phyloP scores from a whole-genome alignment of 495 filamentous ascomycete genomes.

The Hyaloscypha variabilis region DNA sequence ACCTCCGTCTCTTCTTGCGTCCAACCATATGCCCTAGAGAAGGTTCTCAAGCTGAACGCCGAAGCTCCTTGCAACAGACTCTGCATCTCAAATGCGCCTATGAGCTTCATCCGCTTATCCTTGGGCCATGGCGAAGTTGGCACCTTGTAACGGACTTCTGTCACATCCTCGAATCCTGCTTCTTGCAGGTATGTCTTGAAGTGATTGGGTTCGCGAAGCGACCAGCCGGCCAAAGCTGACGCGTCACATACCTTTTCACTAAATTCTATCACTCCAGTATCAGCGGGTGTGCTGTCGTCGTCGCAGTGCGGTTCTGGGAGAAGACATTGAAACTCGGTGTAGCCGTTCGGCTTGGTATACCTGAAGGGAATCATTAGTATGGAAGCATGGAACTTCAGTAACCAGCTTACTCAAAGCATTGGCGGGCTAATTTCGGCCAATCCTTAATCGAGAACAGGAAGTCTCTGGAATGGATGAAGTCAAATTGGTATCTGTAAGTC shows the following conservation, averaged over 20 bases:
- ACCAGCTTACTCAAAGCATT: constrained; percentile 24
- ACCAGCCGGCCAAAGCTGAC: constrained; percentile 4
- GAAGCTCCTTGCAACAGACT: constrained; percentile 18
- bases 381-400: not conserved
- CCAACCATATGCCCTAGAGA: constrained; percentile 60
- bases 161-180: constrained; percentile 41
- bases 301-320: constrained; percentile 20
- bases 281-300: constrained; percentile 17
- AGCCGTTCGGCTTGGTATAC: constrained; percentile 27
- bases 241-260: constrained; percentile 8
- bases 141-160: constrained; percentile 33
- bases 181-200: constrained; percentile 28
- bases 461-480: constrained; percentile 36
- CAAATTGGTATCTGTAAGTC: constrained; percentile 35
- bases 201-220: constrained; percentile 4
- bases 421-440: constrained; percentile 19
- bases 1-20: constrained; percentile 52
- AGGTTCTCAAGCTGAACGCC: constrained; percentile 25
- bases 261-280: constrained; percentile 17
- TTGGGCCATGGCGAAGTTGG: constrained; percentile 49
- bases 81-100: constrained; percentile 40
- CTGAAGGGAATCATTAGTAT: constrained; percentile 6
- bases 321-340: constrained; percentile 20
- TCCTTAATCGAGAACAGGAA: constrained; percentile 25
- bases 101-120: constrained; percentile 46